Conservation (phyloP, 106 monocot genomes). For the Acanthochlamys bracteata region DNA sequence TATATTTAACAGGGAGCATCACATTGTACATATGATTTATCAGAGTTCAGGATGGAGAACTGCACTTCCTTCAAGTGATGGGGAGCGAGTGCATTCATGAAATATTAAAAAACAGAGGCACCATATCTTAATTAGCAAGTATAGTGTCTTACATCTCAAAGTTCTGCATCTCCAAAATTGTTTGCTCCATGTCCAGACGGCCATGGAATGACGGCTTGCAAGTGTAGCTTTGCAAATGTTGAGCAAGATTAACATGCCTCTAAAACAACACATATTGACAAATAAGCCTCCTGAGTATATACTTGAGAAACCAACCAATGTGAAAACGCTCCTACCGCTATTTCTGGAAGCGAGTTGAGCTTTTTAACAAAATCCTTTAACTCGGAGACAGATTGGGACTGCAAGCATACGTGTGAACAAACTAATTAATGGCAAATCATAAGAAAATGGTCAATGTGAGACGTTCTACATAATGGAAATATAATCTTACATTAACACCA, state of each 20-base stretch:
- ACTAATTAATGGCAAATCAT: background rate
- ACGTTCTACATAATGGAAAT: too few species aligned
- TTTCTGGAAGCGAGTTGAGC: slow-evolving; percentile 91
- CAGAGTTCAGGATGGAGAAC: too few species aligned
- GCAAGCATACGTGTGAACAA: slow-evolving; percentile 4
- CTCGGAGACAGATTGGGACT: slow-evolving; percentile 93
- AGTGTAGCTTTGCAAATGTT: slow-evolving; percentile 94
- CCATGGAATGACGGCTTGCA: slow-evolving; percentile 93
- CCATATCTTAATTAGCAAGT: too few species aligned
- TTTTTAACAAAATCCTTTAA: slow-evolving; percentile 97
- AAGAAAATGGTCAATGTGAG: background rate
- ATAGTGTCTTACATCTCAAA: slow-evolving; percentile 73
- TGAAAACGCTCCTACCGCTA: slow-evolving; percentile 54
- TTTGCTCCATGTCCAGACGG: slow-evolving; percentile 96
- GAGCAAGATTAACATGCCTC: slow-evolving; percentile 97
- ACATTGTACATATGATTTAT: too few species aligned
- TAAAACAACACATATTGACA: slow-evolving; percentile 19
- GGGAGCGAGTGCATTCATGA: too few species aligned
- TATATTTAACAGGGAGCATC: too few species aligned
- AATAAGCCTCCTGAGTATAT: too few species aligned
- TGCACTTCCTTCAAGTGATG: too few species aligned
- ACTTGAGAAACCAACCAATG: too few species aligned
- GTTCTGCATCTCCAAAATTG: slow-evolving; percentile 78
- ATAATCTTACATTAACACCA: too few species aligned
- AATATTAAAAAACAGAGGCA: too few species aligned